Evolutionary conservation across 176 grass and related monocot species (phyloP).

Genomic region (Saccharum spontaneum): DNA sequence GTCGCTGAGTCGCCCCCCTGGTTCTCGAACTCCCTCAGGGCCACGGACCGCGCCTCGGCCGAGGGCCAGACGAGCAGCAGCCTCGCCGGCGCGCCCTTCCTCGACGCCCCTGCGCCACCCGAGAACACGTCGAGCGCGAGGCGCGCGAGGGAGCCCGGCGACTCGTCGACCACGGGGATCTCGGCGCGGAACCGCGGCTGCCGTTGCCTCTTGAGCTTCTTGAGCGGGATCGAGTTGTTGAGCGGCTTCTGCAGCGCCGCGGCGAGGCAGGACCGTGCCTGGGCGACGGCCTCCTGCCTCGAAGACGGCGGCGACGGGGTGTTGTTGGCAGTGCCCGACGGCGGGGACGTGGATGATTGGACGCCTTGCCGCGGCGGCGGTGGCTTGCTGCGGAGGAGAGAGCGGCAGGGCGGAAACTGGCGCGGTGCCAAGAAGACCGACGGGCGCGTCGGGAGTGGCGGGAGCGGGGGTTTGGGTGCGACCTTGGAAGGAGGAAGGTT

Average conservation of each 20-base stretch:
- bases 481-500: constrained; percentile 20
- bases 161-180: constrained; percentile 86
- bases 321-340: background rate
- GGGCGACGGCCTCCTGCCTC: constrained; percentile 75
- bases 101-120: constrained; percentile 32
- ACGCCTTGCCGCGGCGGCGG: background rate
- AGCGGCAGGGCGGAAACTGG: background rate
- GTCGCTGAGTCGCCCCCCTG: background rate
- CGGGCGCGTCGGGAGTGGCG: background rate
- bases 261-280: constrained; percentile 67
- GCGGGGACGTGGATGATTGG: constrained; percentile 8
- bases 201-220: constrained; percentile 71
- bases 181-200: constrained; percentile 73
- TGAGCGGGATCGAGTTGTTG: constrained; percentile 43
- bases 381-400: background rate
- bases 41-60: constrained; percentile 24
- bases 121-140: constrained; percentile 73
- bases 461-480: background rate
- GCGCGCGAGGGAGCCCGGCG: constrained; percentile 54
- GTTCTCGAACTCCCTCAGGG: constrained; percentile 32
- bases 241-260: constrained; percentile 67
- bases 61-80: constrained; percentile 69
- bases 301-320: constrained; percentile 49
- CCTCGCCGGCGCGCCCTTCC: constrained; percentile 43
- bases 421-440: background rate